Base-by-base conservation (phyloP, 306 rosid species). In the Begonia masoniana region DNA sequence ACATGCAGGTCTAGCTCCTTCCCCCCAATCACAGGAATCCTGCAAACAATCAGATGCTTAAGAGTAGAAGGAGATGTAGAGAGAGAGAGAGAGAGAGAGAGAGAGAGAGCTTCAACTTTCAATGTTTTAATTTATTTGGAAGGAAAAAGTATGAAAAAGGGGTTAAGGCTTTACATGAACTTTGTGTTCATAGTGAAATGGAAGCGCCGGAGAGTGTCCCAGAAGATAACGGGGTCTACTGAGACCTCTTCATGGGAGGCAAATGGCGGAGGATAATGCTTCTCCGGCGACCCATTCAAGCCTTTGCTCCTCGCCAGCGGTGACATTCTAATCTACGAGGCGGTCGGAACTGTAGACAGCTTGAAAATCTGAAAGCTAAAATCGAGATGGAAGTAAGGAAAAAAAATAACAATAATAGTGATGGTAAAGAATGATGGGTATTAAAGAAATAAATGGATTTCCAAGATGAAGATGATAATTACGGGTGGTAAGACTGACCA, bases 1-100 rank as follows among this genome's bases (percentile, higher is more conserved):
- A 74, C 67, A 72, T 92, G 96, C 84, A 92, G 81, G 65, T 92
- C 95, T 24, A 92, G 85, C 51, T 92, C 95, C 73, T 83, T 86
- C 31, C 99, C 99, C 57, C 99, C 99, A 67, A 86, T 86, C 70
- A 92, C 99, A 72, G 95, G 99, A 71, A 86, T 67, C 96, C 99
- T 92, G 70, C 2, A 52, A 11, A 67, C 53, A 57, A 17, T 17
- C 56, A 35, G 19, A 13, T 31, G 39, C 9, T 2, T 31, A n/a
- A 51, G 49, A 35, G 12, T 47, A 21, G 35, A 16, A 13, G n/a
- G 17, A 50, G 10, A 41, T 43, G 13, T 11, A 61, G n/a, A 43
- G 13, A 17, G 42, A 13, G 12, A 10, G n/a, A 12, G 12, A 12
- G 3, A n/a, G 59, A 9, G 35, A 13, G 7, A 11, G 15, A 15